Conservation (phyloP, 1,139 yeast genomes). For the Blastobotrys petasosporus region DNA sequence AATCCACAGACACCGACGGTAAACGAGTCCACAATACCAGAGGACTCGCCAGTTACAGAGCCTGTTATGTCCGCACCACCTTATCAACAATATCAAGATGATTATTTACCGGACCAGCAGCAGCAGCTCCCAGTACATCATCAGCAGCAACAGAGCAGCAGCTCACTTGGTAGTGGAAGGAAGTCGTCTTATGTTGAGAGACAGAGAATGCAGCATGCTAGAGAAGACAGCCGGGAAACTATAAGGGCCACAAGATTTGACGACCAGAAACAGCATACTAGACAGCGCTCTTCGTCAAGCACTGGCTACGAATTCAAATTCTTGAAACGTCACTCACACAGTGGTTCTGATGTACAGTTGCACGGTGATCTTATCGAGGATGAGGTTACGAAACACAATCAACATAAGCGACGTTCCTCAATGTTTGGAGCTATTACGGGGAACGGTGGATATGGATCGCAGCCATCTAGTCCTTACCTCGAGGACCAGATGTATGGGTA, state of each 20-base stretch:
- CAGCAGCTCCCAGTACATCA: background rate
- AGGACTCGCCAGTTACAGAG: background rate
- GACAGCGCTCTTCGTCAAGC: slow-evolving; percentile 1
- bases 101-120: too few relatives aligned
- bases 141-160: background rate
- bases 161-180: background rate
- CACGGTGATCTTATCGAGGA: slow-evolving; percentile 7
- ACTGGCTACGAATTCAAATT: slow-evolving; percentile 2
- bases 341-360: slow-evolving; percentile 6
- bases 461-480: slow-evolving; percentile 11
- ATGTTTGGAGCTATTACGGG: slow-evolving; percentile 14
- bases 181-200: slow-evolving; percentile 12
- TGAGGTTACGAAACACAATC: slow-evolving; percentile 2
- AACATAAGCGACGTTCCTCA: slow-evolving; percentile 13
- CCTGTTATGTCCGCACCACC: background rate
- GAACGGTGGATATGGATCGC: slow-evolving; percentile 12
- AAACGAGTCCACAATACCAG: slow-evolving; percentile 8
- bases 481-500: too few relatives aligned
- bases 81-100: too few relatives aligned
- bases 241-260: slow-evolving; percentile 13
- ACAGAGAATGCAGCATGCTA: slow-evolving; percentile 16
- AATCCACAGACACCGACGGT: slow-evolving; percentile 6
- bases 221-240: slow-evolving; percentile 20
- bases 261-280: slow-evolving; percentile 1
- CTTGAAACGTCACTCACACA: slow-evolving; percentile 11